Base-by-base conservation (phyloP, 2,329 filamentous ascomycete species). In the Coniochaeta sp. region DNA sequence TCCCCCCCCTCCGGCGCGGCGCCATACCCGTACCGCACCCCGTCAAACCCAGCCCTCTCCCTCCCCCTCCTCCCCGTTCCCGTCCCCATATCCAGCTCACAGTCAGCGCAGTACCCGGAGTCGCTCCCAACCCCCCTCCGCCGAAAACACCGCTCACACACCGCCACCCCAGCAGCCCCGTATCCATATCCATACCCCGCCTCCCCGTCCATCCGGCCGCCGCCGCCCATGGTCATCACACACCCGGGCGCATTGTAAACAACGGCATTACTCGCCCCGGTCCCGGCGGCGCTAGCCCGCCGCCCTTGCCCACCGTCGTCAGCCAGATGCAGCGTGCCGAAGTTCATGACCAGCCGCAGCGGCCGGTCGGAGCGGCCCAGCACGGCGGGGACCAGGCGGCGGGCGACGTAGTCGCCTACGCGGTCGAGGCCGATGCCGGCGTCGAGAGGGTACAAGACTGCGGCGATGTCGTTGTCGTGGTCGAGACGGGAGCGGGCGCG, bases 301-400 rank as follows among this genome's bases (percentile, higher is more conserved):
- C 10, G 22, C 4, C 12, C 4, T 22, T n/a, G n/a, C n/a, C 6
- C 17, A 6, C 22, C 42, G 12, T 34, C 52, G 28, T 32, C 28
- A 2, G 4, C 24, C 14, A 55, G 26, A 8, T 32, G 52, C 19
- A 55, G 16, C 6, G 52, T 55, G 16, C 60, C 61, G 36, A 62
- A 63, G 58, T 65, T 64, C 56, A 65, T 60, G 32, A 64, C 58
- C 26, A 64, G 36, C 55, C 59, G 61, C 28, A 65, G 19, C 19
- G 63, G 63, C 16, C 52, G 57, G 28, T 62, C 60, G 0, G 63
- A 63, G 16, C 59, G 47, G 16, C 58, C 42, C 0, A 58, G 40
- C n/a, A 63, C 58, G 8, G 32, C 36, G 0, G 62, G 55, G 6
- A 60, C 55, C 1, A 63, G 50, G 40, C 50, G 57, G 32, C 36